Base-by-base conservation (phyloP, 495 filamentous ascomycete species). In the Aspergillus nanangensis region DNA sequence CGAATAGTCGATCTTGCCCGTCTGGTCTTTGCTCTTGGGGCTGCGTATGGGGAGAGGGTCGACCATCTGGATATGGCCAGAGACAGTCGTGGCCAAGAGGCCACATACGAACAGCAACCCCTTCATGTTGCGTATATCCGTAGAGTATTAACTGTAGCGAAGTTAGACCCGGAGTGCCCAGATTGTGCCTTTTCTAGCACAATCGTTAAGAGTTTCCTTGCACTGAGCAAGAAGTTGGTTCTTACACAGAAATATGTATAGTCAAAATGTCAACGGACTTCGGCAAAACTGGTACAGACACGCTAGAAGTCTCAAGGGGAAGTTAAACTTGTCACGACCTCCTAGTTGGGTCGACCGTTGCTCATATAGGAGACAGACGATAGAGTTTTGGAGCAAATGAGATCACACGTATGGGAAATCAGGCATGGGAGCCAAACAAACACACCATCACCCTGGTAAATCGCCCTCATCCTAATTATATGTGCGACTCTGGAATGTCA, bases 51-150 rank as follows among this genome's bases (percentile, higher is more conserved):
- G 71, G 27, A 62, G 69, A 2, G 71, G 71, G 35, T 67, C 62
- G 48, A 57, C 60, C 68, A 75, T 62, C 45, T 75, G 69, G 56
- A 75, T 68, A 53, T 75, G 71, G 15, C 63, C 71, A 27, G 66
- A 65, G 38, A 59, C 67, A 25, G 56, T 59, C 31, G 61, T 55
- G 35, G 66, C 67, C 67, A 75, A 17, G 8, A 72, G 50, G 38
- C 61, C 60, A 10, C 42, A 58, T 15, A 63, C 14, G 23, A 70
- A 37, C 5, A 63, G 38, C 33, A 61, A 37, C 34, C 52, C 56
- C 65, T 72, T 71, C 71, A 74, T 74, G 29, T 45, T 67, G 70
- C n/a, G n/a, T n/a, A 42, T 21, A 3, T 32, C 10, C 7, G 8
- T 44, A n/a, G n/a, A n/a, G n/a, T n/a, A n/a, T n/a, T n/a, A n/a